phyloP scores from a whole-genome alignment of 2,329 filamentous ascomycete genomes.

The Taxawa tesnikishii region DNA sequence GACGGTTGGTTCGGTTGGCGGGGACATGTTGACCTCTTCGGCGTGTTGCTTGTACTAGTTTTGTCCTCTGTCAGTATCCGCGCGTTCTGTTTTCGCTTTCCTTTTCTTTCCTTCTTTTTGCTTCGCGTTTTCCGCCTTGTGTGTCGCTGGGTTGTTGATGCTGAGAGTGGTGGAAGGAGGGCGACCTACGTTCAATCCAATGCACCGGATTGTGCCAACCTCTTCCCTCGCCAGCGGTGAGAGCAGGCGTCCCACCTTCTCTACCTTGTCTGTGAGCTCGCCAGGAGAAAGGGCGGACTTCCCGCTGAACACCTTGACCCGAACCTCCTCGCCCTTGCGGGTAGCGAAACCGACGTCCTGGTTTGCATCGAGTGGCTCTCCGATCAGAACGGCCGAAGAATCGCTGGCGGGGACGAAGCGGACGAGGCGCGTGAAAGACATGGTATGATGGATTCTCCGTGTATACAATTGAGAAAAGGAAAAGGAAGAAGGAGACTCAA shows the following conservation, averaged over 20 bases:
- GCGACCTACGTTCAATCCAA: slow-evolving; percentile 40
- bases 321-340: slow-evolving; percentile 43
- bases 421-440: slow-evolving; percentile 10
- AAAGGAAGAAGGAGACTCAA: too few species aligned
- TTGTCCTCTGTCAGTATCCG: too few species aligned
- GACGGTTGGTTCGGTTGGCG: slow-evolving; percentile 40
- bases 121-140: too few species aligned
- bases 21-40: slow-evolving; percentile 37
- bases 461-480: too few species aligned
- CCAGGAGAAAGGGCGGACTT: slow-evolving; percentile 45
- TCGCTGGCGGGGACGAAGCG: slow-evolving; percentile 10
- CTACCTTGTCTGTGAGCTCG: slow-evolving; percentile 33
- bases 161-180: background rate
- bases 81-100: background rate
- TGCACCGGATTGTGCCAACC: slow-evolving; percentile 46
- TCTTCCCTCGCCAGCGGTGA: slow-evolving; percentile 38
- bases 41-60: slow-evolving; percentile 36
- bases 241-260: slow-evolving; percentile 34
- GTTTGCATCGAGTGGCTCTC: slow-evolving; percentile 23
- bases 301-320: slow-evolving; percentile 45
- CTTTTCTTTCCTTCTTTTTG: background rate
- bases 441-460: too few species aligned
- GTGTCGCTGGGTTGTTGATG: too few species aligned
- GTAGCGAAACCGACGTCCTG: slow-evolving; percentile 47
- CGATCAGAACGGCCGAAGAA: slow-evolving; percentile 8